These are phyloP conservation scores for Cordyceps javanica DNA, from an alignment of 2,329 filamentous ascomycete species.

Conservation along the genomic window DNA sequence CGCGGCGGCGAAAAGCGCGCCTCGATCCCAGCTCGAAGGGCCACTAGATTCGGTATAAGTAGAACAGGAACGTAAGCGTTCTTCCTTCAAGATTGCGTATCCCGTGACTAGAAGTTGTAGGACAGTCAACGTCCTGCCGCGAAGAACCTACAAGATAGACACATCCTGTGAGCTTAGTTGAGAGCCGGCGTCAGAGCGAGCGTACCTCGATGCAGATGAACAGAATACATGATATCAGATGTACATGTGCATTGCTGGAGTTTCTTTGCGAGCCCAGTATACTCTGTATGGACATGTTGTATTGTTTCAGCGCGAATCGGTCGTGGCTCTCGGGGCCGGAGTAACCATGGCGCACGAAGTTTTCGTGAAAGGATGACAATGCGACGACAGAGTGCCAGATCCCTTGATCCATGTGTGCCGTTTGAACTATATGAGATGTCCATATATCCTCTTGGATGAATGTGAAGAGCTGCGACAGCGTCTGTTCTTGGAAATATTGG, in stretches of 20 bases:
- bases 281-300: conserved; percentile 11
- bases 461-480: conserved; percentile 4
- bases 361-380: conserved; percentile 8
- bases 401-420: not conserved
- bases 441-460: conserved; percentile 10
- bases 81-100: conserved; percentile 4
- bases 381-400: conserved; percentile 11
- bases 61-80: not conserved
- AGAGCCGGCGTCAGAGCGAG: not conserved
- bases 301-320: conserved; percentile 10
- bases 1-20: not conserved
- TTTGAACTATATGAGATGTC: conserved; percentile 3
- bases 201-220: conserved; percentile 13
- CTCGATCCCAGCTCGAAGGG: not conserved
- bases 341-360: not conserved
- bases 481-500: conserved; percentile 10
- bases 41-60: not conserved
- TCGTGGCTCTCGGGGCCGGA: not conserved
- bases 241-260: conserved; percentile 4
- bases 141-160: not conserved
- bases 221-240: conserved; percentile 11
- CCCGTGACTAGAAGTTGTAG: conserved; percentile 1
- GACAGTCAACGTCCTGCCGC: not conserved
- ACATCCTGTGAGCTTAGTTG: not conserved
- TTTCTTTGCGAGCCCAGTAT: conserved; percentile 1